phyloP scores from a whole-genome alignment of 2,329 filamentous ascomycete species.

The Trichoderma sp. region DNA sequence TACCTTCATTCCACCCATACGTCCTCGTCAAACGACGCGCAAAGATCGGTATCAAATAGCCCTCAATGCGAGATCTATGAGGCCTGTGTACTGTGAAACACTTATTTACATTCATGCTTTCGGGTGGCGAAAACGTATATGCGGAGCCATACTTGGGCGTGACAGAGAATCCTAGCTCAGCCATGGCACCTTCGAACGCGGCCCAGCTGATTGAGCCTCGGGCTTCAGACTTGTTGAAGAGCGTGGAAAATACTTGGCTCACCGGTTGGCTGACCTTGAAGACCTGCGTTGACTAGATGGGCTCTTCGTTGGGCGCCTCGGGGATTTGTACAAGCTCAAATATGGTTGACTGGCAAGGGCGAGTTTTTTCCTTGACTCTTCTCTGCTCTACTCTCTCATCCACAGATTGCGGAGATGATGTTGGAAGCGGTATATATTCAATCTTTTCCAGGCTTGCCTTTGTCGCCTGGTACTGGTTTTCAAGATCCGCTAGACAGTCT shows the following conservation, averaged over 20 bases:
- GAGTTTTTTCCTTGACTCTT: conserved; percentile 51
- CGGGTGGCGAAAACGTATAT: conserved; percentile 45
- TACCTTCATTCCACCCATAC: conserved; percentile 10
- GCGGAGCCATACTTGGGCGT: conserved; percentile 48
- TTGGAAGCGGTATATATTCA: conserved; percentile 19
- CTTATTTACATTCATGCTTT: conserved; percentile 34
- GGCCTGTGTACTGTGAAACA: conserved; percentile 46
- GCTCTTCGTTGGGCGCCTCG: not conserved
- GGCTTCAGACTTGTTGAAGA: conserved; percentile 40
- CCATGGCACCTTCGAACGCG: conserved; percentile 48
- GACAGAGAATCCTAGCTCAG: conserved; percentile 47
- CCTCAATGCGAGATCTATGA: conserved; percentile 44
- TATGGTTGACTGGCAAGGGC: conserved; percentile 42
- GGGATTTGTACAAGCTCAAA: conserved; percentile 38
- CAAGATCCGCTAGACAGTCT: conserved; percentile 42
- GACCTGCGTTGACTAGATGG: conserved; percentile 5
- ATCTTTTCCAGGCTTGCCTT: conserved; percentile 34
- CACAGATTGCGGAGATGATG: conserved; percentile 30
- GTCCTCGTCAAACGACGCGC: conserved; percentile 40
- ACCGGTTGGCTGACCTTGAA: conserved; percentile 47
- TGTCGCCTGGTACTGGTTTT: conserved; percentile 36
- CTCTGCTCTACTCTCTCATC: conserved; percentile 41
- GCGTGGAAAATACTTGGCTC: conserved; percentile 43
- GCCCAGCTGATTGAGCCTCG: conserved; percentile 43
- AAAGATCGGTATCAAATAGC: conserved; percentile 37